A percentile compares a stretch with the other conserved stretches of the same genome.
Conservation (phyloP, 345 rosid genomes). For the Lepidium africanum region DNA sequence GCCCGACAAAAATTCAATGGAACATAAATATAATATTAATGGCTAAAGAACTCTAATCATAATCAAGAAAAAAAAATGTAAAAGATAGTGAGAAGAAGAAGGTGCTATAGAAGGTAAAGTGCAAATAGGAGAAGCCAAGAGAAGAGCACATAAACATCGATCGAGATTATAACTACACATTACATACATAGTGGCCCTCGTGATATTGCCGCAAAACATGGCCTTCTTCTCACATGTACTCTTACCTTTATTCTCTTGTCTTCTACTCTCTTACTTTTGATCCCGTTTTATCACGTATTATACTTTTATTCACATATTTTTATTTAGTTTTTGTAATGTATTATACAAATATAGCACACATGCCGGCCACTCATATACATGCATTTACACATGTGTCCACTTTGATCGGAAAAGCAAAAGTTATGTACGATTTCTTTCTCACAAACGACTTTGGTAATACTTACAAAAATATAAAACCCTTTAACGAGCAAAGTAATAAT, state of each 20-base stretch:
- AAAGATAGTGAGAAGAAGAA: slow-evolving; percentile 7
- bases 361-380: slow-evolving; percentile 20
- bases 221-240: slow-evolving; percentile 21
- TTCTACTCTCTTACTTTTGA: slow-evolving; percentile 8
- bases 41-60: background rate
- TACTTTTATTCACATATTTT: background rate
- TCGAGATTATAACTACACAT: background rate
- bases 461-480: background rate
- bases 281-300: slow-evolving; percentile 7
- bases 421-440: background rate
- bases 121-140: slow-evolving; percentile 27
- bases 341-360: slow-evolving; percentile 11
- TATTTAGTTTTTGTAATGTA: background rate
- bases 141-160: slow-evolving; percentile 13
- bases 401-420: background rate
- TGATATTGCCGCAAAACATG: slow-evolving; percentile 27
- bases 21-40: background rate
- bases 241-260: slow-evolving; percentile 23
- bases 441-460: background rate
- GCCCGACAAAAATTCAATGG: background rate
- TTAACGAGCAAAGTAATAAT: too few species aligned
- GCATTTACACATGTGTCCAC: slow-evolving; percentile 25
- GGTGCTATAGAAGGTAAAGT: slow-evolving; percentile 19
- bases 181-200: slow-evolving; percentile 20
- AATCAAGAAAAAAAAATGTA: background rate